Evolutionary conservation across 139 green algal genomes (phyloP).

Genomic region (Trebouxia sp.): DNA sequence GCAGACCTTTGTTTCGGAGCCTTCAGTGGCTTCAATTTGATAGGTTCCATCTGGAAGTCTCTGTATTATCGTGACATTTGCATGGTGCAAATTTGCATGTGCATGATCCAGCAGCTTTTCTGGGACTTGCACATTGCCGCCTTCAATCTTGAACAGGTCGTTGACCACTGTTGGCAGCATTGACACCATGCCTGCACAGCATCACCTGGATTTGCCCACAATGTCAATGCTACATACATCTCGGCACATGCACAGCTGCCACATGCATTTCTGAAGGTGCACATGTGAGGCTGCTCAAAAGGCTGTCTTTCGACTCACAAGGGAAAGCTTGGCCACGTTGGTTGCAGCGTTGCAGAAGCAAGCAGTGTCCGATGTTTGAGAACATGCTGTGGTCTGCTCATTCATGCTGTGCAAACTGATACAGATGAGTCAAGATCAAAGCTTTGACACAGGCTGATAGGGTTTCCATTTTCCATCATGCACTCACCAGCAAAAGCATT

Average conservation of each 20-base stretch:
- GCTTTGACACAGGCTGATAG: no score
- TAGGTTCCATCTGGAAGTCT: not conserved
- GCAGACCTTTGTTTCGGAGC: no score
- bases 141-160: conserved; percentile 40
- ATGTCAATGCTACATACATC: no score
- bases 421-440: no score
- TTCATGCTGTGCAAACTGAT: not conserved
- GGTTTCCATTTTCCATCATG: no score
- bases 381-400: not conserved
- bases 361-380: not conserved
- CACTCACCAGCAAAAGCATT: conserved; percentile 63
- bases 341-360: not conserved
- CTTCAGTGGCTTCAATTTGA: not conserved
- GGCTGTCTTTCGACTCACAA: not conserved
- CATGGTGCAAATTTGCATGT: not conserved
- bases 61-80: not conserved
- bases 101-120: not conserved
- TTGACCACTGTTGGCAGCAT: conserved; percentile 54
- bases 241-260: not conserved
- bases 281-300: not conserved
- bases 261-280: not conserved
- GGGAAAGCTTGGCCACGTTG: no score
- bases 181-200: conserved; percentile 63
- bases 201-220: no score
- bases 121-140: conserved; percentile 58